Evolutionary conservation across 2,329 filamentous ascomycete genomes (phyloP).

Genomic region (Xylaria sp.): DNA sequence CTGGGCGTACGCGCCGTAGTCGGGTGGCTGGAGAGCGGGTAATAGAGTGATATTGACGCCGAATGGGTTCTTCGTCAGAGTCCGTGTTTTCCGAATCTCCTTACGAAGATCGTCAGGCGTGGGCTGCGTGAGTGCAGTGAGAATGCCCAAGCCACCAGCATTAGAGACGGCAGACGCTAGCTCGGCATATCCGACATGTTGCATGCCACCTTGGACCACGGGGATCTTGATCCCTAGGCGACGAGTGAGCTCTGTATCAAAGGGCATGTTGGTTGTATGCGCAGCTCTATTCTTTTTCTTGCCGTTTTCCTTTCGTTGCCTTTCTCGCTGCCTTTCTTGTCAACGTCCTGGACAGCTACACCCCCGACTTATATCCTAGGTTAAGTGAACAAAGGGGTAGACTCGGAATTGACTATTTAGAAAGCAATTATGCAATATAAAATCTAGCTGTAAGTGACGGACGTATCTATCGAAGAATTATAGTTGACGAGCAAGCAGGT

Average conservation of each 20-base stretch:
- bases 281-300: background rate
- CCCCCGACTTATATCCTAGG: background rate
- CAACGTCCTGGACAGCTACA: background rate
- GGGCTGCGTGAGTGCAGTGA: conserved; percentile 92
- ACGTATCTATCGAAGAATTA: background rate
- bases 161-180: conserved; percentile 80
- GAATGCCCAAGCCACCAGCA: conserved; percentile 83
- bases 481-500: background rate
- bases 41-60: conserved; percentile 96
- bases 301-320: background rate
- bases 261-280: conserved; percentile 58
- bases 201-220: conserved; percentile 87
- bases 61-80: conserved; percentile 82
- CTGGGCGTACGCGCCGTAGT: conserved; percentile 92
- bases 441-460: conserved; percentile 15
- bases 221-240: conserved; percentile 71
- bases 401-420: background rate
- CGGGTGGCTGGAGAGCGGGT: conserved; percentile 86
- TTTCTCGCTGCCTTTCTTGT: background rate
- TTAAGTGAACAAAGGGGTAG: background rate
- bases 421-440: background rate
- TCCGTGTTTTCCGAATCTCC: conserved; percentile 88
- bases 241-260: conserved; percentile 67
- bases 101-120: conserved; percentile 90
- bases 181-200: conserved; percentile 85